These are phyloP conservation scores for Geotrichum australiense DNA, from an alignment of 1,139 yeast species.

Conservation along the genomic window DNA sequence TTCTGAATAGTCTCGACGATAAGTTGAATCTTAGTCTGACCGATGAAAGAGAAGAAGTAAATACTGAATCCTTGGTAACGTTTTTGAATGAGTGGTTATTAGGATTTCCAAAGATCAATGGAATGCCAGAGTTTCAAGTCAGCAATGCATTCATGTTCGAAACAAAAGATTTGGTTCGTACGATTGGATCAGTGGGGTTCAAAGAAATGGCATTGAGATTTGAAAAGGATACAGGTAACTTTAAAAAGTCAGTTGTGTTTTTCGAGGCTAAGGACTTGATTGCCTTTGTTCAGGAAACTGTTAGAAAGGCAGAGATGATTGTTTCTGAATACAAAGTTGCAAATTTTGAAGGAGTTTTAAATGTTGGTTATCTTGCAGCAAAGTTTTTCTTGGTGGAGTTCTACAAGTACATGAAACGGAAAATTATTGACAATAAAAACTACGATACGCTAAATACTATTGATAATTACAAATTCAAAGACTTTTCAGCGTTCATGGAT, in stretches of 20 bases:
- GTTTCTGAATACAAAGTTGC: neutral
- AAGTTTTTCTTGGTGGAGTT: neutral
- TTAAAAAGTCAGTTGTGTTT: neutral
- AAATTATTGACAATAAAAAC: constrained; percentile 4
- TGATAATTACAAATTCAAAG: neutral
- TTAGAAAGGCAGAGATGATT: neutral
- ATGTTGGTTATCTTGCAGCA: neutral
- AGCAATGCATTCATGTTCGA: neutral
- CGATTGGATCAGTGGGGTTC: neutral
- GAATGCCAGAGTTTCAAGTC: constrained; percentile 6
- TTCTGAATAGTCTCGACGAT: constrained; percentile 3
- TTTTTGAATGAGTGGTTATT: constrained; percentile 6
- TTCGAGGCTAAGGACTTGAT: neutral
- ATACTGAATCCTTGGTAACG: neutral
- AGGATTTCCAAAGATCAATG: constrained; percentile 8
- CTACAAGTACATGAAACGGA: neutral
- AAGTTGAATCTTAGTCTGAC: neutral
- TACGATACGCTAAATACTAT: neutral
- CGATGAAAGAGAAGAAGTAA: neutral
- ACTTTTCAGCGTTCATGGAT: neutral
- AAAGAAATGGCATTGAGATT: neutral
- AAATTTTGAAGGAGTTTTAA: neutral
- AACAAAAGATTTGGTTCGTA: neutral
- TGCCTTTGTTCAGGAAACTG: neutral
- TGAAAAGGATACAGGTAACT: neutral